phyloP scores from a whole-genome alignment of 345 rosid genomes.

The Erysimum cheiranthoides region DNA sequence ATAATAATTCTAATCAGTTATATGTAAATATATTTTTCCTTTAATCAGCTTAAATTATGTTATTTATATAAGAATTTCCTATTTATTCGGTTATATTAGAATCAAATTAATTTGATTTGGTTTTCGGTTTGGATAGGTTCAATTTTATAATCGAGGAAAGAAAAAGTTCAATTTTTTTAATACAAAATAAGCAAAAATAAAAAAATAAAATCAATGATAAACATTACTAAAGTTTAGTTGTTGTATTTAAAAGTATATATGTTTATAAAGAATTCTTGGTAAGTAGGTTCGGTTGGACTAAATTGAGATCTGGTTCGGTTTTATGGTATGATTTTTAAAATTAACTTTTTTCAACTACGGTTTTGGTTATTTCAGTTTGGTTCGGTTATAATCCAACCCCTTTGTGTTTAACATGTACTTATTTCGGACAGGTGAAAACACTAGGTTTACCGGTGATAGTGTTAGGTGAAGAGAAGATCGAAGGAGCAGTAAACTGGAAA shows the following conservation, averaged over 20 bases:
- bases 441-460: constrained; percentile 63
- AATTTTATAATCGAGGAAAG: neutral
- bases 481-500: constrained; percentile 68
- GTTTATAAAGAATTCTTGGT: neutral
- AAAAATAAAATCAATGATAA: no score
- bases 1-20: neutral
- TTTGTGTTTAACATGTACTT: neutral
- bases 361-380: neutral
- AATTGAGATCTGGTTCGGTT: neutral
- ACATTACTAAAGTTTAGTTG: no score
- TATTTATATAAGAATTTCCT: neutral
- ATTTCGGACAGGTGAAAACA: constrained; percentile 59
- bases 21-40: neutral
- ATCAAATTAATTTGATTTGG: neutral
- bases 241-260: neutral
- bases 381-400: neutral
- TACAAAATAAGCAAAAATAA: no score
- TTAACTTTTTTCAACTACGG: no score
- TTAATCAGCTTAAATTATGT: neutral
- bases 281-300: neutral
- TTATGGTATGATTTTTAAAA: no score
- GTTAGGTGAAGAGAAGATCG: constrained; percentile 59
- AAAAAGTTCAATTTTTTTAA: neutral
- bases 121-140: no score
- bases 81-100: neutral